Base-by-base conservation (phyloP, 805 yeast species). In the Sungouiozyma ichnusensis region DNA sequence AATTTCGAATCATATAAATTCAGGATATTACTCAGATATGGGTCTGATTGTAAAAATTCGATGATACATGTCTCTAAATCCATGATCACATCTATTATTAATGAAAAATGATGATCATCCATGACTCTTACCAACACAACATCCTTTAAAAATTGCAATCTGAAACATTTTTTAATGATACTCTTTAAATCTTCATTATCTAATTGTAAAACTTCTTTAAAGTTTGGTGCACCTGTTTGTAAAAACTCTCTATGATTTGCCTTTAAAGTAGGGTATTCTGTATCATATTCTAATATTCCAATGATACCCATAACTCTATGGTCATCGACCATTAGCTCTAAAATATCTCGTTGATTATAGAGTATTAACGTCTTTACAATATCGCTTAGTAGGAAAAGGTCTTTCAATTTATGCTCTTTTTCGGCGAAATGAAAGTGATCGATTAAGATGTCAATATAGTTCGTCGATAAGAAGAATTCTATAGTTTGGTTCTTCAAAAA, bases 201-300 rank as follows among this genome's bases (percentile, higher is more conserved):
- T 11, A 81, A 66, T 1, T 87, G 86, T 14, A 85, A 64, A 3
- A 87, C 83, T 49, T 81, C 81, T 57, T 81, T 81, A 63, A 84
- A 81, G 27, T 48, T 54, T 13, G 62, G 60, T 8, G 52, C 58
- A 34, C 70, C 69, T 5, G 79, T 63, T 37, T 76, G 76, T 27
- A 86, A 58, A 54, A 74, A 81, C 17, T 75, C 76, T 40, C 96
- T 67, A 63, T 85, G 85, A 51, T 85, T 81, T 3, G 95, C 85
- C 60, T 85, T 87, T 48, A 72, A 71, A 13, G 70, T 69, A 1
- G 96, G 95, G 53, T 74, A 85, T 43, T 85, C 94, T 0, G 92
- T 83, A 58, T 92, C 97, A 60, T 86, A 82, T 60, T 92, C 98
- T 37, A 90, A 63, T 11, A 86, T 81, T 1, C 95, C 95, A 11